Evolutionary conservation across 2,329 filamentous ascomycete genomes (phyloP), one percentile per base, ranked within the genome.

Genomic region (Cordyceps militaris): DNA sequence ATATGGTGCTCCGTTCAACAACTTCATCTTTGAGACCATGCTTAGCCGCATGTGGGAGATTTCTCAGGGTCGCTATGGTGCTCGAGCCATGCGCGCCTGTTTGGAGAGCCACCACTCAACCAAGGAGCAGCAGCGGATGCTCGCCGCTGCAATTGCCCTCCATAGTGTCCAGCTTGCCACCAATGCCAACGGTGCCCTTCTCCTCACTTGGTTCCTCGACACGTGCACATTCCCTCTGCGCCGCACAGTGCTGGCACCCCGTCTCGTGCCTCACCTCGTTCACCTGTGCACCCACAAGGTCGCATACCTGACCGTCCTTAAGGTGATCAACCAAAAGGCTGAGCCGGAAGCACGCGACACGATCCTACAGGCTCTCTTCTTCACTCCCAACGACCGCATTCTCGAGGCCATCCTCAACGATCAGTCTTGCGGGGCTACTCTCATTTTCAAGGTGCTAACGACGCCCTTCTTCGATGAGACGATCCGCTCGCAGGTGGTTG

Each of bases 21-120:
- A 96, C 72, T 97, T 96, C 75, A 96, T 99, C 69, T 99, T 99
- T 66, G 94, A 97, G 75, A 90, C 89, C 2, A 97, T 97, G 93
- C 80, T 97, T 56, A 89, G 86, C 73, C 86, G 87, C 64, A 89
- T 97, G 77, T 97, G 92, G 92, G 90, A 97, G 66, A 81, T 97
- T 66, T 80, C 90, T 1, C 93, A 97, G 72, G 94, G 93, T 55
- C 85, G 94, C 61, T 99, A 96, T 65, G 94, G 94, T 66, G 91
- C 94, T 62, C 85, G 94, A 64, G 94, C 94, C 36, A 97, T 97
- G 92, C 85, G 94, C 62, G 94, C 94, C 60, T 99, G 94, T 68
- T 78, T 99, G 57, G 94, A 99, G 73, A 97, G 92, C 69, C 94
- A 97, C 71, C 91, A 96, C 70, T 84, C 93, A 16, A 94, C 88